Evolutionary conservation across 305 asterid species (phyloP).

Genomic region (Lippia alba): DNA sequence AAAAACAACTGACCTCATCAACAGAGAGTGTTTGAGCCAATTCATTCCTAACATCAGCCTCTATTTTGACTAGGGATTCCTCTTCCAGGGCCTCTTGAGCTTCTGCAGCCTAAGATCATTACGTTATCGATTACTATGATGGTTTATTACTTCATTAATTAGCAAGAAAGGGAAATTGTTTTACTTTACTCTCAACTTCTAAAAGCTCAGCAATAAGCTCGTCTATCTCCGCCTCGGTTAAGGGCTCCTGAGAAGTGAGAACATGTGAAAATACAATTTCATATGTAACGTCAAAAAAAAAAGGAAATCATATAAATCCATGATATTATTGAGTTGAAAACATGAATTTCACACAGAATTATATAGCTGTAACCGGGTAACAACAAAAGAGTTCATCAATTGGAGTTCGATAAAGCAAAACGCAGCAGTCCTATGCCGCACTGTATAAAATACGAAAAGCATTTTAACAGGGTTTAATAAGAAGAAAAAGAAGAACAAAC

Average conservation of each 20-base stretch:
- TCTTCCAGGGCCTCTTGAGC: constrained; percentile 95
- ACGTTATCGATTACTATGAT: constrained; percentile 24
- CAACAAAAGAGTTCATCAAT: too few relatives aligned
- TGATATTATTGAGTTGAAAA: neutral
- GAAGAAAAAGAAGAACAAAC: too few relatives aligned
- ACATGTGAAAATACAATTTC: constrained; percentile 25
- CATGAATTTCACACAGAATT: neutral
- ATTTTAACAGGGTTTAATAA: too few relatives aligned
- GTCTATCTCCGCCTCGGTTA: constrained; percentile 85
- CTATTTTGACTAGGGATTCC: constrained; percentile 75
- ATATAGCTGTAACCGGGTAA: neutral
- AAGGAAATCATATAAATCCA: neutral
- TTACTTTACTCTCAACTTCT: constrained; percentile 90
- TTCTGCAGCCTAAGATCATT: constrained; percentile 82
- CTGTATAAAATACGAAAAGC: constrained; percentile 1
- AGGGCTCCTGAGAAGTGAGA: constrained; percentile 74
- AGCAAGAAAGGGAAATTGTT: constrained; percentile 8
- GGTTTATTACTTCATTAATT: constrained; percentile 1
- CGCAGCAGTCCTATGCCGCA: neutral
- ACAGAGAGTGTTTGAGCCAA: constrained; percentile 66
- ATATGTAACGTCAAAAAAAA: neutral
- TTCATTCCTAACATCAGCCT: constrained; percentile 90
- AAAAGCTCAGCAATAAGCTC: constrained; percentile 86
- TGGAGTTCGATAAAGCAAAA: too few relatives aligned
- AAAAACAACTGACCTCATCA: constrained; percentile 54